phyloP scores from a whole-genome alignment of 305 asterid genomes.

The Solanum chacoense region DNA sequence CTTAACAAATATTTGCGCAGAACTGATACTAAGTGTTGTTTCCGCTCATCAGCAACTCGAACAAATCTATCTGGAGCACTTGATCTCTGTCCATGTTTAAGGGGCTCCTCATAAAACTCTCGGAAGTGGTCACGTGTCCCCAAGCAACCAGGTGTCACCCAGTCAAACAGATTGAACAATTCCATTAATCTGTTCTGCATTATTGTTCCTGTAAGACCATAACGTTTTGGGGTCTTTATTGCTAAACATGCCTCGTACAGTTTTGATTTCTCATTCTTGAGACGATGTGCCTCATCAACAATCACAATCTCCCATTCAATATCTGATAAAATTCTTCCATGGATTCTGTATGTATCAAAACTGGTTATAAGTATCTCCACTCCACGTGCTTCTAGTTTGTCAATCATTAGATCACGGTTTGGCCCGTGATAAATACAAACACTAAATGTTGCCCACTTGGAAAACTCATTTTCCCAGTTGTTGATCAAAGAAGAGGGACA shows the following conservation, averaged over 20 bases:
- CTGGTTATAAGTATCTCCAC: constrained; percentile 81
- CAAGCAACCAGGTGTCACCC: constrained; percentile 76
- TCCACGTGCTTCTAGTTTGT: constrained; percentile 47
- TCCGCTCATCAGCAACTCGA: constrained; percentile 69
- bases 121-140: constrained; percentile 93
- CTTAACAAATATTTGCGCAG: constrained; percentile 65
- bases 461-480: constrained; percentile 90
- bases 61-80: constrained; percentile 78
- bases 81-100: constrained; percentile 95
- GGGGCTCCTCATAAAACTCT: constrained; percentile 91
- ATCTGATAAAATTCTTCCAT: constrained; percentile 50
- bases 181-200: constrained; percentile 98
- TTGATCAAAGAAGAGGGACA: constrained; percentile 91
- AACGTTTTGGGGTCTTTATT: constrained; percentile 66
- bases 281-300: constrained; percentile 87
- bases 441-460: constrained; percentile 77
- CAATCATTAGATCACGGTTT: constrained; percentile 65
- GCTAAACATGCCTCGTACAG: constrained; percentile 60
- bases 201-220: constrained; percentile 91
- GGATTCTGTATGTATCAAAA: constrained; percentile 87
- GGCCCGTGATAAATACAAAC: constrained; percentile 82
- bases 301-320: constrained; percentile 78
- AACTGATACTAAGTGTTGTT: constrained; percentile 70
- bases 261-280: constrained; percentile 89
- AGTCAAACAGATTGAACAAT: constrained; percentile 76